Conservation (phyloP, 2,329 filamentous ascomycete species). For the Trichoderma asperellum region DNA sequence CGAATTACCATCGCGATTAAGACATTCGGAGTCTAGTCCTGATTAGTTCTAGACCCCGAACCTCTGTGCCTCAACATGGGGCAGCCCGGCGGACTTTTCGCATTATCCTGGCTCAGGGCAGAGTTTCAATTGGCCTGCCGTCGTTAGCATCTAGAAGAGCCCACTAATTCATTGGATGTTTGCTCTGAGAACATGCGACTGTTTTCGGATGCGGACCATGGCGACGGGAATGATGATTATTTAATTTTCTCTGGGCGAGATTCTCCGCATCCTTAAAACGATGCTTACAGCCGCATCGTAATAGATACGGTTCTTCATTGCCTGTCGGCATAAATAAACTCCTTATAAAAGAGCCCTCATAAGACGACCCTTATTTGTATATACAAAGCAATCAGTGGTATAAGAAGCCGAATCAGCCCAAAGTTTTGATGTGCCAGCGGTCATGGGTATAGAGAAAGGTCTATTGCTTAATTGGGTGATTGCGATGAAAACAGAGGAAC, state of each 20-base stretch:
- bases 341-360: too few species aligned
- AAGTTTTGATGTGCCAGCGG: background rate
- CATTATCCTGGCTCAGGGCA: slow-evolving; percentile 1
- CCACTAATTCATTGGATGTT: background rate
- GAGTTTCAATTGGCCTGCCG: slow-evolving; percentile 11
- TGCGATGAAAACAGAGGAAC: background rate
- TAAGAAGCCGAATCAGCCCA: background rate
- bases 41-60: slow-evolving; percentile 23
- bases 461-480: background rate
- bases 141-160: background rate
- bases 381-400: background rate
- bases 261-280: background rate
- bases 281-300: background rate
- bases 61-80: background rate
- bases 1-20: slow-evolving; percentile 7
- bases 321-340: background rate
- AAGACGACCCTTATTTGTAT: background rate
- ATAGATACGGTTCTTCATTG: background rate
- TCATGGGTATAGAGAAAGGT: background rate
- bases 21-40: slow-evolving; percentile 25
- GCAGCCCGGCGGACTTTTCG: slow-evolving; percentile 3
- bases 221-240: background rate
- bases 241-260: background rate
- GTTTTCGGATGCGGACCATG: background rate
- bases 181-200: background rate